Evolutionary conservation across 176 grass and related monocot species (phyloP).

Genomic region (Saccharum spontaneum): DNA sequence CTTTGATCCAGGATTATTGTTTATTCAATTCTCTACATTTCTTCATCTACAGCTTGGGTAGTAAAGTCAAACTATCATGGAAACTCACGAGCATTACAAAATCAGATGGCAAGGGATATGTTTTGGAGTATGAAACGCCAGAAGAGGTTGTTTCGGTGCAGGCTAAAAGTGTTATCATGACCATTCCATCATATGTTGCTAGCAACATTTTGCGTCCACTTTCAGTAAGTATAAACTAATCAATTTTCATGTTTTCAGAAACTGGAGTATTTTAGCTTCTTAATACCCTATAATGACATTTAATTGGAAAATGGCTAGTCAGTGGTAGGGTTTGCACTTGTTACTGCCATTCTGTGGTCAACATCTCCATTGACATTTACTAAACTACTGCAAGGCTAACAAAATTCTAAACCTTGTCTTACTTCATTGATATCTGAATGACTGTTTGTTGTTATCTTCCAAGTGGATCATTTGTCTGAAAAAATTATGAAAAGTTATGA

Average conservation of each 20-base stretch:
- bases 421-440: not conserved
- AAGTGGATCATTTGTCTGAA: not conserved
- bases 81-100: constrained; percentile 80
- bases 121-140: constrained; percentile 83
- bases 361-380: constrained; percentile 1
- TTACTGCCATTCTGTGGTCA: not conserved
- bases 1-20: not conserved
- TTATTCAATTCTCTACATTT: not conserved
- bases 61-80: constrained; percentile 90
- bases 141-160: constrained; percentile 62
- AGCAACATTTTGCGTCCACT: constrained; percentile 81
- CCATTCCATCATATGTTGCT: constrained; percentile 87
- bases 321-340: not conserved
- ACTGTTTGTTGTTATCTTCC: not conserved
- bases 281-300: not conserved
- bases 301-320: not conserved
- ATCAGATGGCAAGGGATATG: constrained; percentile 69
- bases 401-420: not conserved
- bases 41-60: constrained; percentile 69
- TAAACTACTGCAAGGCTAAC: not conserved
- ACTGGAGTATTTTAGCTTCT: not conserved
- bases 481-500: not conserved
- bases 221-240: constrained; percentile 62
- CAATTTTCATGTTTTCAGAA: constrained; percentile 12
- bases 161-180: constrained; percentile 82